Evolutionary conservation across 1,139 yeast species (phyloP).

Genomic region (Pichia sp.): DNA sequence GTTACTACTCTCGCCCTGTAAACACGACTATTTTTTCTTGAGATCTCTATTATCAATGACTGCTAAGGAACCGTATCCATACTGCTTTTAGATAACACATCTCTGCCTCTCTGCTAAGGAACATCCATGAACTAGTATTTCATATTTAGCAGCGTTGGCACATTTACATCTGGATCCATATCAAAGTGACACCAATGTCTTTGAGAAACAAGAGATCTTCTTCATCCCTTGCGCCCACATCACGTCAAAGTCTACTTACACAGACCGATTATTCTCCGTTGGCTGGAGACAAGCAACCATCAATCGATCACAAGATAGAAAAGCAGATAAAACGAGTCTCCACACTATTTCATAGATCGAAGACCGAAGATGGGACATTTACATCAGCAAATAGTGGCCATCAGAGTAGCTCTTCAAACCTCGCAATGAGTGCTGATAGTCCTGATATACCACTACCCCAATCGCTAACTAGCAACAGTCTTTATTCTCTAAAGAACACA

Average conservation of each 20-base stretch:
- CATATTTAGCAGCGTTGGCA: too few relatives aligned
- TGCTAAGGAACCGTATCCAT: too few relatives aligned
- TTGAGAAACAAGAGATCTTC: slow-evolving; percentile 11
- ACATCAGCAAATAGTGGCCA: not conserved
- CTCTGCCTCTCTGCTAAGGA: too few relatives aligned
- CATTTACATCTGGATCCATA: too few relatives aligned
- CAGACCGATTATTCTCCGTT: not conserved
- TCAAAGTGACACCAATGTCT: slow-evolving; percentile 2
- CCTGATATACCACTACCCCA: slow-evolving; percentile 10
- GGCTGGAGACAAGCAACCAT: not conserved
- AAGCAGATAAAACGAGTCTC: slow-evolving; percentile 13
- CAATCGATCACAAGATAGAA: slow-evolving; percentile 7
- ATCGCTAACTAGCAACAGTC: not conserved
- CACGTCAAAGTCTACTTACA: slow-evolving; percentile 7
- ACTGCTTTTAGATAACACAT: too few relatives aligned
- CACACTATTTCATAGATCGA: slow-evolving; percentile 9
- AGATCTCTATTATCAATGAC: not conserved
- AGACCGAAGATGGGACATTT: slow-evolving; percentile 8
- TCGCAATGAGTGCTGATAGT: not conserved
- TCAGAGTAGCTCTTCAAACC: not conserved
- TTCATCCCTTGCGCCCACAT: slow-evolving; percentile 4
- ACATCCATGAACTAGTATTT: too few relatives aligned
- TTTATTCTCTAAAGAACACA: slow-evolving; percentile 14
- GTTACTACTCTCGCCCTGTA: not conserved
- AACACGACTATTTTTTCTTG: not conserved